Percentiles rank a stretch among this genome's conserved stretches.
phyloP scores from a whole-genome alignment of 2,329 filamentous ascomycete species.

The Ramichloridium luteum region DNA sequence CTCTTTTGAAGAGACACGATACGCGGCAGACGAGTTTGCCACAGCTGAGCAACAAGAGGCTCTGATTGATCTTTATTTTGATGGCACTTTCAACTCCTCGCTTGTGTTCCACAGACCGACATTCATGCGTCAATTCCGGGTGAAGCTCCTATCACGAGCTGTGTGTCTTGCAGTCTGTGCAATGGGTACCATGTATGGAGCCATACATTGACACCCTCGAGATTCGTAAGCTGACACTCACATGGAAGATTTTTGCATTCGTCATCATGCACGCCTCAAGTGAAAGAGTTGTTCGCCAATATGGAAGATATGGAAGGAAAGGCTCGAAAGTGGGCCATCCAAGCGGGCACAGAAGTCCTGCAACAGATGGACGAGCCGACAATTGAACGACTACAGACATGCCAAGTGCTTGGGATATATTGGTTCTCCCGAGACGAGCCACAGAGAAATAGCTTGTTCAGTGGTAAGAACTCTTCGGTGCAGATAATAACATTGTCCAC shows the following conservation, averaged over 20 bases:
- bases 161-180: constrained; percentile 1
- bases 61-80: constrained; percentile 3
- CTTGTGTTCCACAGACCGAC: constrained; percentile 3
- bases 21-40: no score
- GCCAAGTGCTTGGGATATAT: constrained; percentile 2
- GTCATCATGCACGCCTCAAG: no score
- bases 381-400: constrained; percentile 2
- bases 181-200: constrained; percentile 3
- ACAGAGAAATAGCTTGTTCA: constrained; percentile 3
- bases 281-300: no score
- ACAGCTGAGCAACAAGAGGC: no score
- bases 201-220: no score
- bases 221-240: no score
- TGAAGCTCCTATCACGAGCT: constrained; percentile 1
- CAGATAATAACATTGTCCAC: no score
- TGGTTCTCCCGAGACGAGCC: constrained; percentile 1
- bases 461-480: neutral
- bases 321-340: neutral
- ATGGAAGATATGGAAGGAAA: constrained; percentile 1
- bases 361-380: constrained; percentile 3
- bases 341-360: constrained; percentile 3
- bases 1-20: no score
- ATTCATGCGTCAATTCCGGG: constrained; percentile 1
- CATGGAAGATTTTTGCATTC: no score
- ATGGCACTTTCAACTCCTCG: constrained; percentile 3